phyloP scores from a whole-genome alignment of 129 eudicot species.

The Flaveria sonorensis region DNA sequence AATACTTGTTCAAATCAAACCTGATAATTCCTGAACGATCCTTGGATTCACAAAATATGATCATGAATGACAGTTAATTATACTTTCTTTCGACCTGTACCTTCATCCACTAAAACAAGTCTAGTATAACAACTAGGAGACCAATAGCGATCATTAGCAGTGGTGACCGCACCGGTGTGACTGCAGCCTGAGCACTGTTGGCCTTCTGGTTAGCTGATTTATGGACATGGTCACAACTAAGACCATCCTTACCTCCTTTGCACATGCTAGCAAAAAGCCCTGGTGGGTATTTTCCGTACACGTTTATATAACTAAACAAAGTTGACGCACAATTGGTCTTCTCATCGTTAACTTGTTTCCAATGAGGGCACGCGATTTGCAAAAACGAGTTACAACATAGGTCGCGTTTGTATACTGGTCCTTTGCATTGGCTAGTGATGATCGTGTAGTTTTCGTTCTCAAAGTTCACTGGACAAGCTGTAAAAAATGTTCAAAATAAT shows the following conservation, averaged over 20 bases:
- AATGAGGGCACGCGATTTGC: conserved; percentile 59
- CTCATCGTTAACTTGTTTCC: conserved; percentile 53
- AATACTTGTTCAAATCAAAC: too few species aligned
- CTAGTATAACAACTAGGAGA: conserved; percentile 24
- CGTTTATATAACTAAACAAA: conserved; percentile 67
- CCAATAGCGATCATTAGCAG: conserved; percentile 22
- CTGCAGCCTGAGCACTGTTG: conserved; percentile 10
- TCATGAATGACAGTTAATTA: not conserved
- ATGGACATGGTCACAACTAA: conserved; percentile 43
- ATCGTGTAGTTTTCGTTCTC: conserved; percentile 73
- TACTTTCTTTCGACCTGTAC: not conserved
- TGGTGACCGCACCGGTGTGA: conserved; percentile 11
- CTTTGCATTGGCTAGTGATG: conserved; percentile 84
- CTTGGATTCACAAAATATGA: too few species aligned
- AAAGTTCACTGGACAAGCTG: conserved; percentile 73
- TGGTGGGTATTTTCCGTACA: conserved; percentile 74
- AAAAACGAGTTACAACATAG: conserved; percentile 66
- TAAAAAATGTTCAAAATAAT: not conserved
- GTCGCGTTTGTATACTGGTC: conserved; percentile 56
- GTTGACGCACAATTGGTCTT: conserved; percentile 61
- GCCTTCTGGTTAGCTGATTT: conserved; percentile 8
- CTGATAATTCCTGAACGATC: too few species aligned
- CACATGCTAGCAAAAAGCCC: conserved; percentile 71
- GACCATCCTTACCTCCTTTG: conserved; percentile 58
- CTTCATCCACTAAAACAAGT: conserved; percentile 14